Evolutionary conservation across 1,284 basidiomycete species (phyloP), one percentile per base, ranked within the genome.

Genomic region (Apiotrichum porosum): DNA sequence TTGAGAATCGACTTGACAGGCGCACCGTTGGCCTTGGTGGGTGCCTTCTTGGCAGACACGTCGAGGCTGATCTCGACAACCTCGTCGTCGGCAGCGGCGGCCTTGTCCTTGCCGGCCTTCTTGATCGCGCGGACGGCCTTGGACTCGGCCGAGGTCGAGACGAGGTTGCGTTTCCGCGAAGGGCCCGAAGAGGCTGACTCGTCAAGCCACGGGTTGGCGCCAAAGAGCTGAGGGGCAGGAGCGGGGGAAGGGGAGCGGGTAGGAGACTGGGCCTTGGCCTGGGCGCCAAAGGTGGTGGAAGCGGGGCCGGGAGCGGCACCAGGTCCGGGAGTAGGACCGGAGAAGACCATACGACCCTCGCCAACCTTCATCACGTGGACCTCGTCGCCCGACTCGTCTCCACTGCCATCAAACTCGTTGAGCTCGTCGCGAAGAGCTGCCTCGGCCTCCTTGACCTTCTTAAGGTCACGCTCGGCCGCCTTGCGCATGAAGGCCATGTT

Each of bases 401-500:
- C 70, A 12, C 60, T 39, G 12, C 67, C 67, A 44, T 66, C 68
- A 49, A 66, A 48, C 34, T 80, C 81, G 62, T 92, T 76, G 50
- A 66, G 49, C 34, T 80, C 81, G 62, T 92, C 76, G 48, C 82
- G 73, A 51, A 90, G 81, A 56, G 87, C 85, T 48, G 85, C 84
- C 12, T 80, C 81, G 55, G 81, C 79, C 47, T 77, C 78, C 49
- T 83, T 77, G 0, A 81, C 80, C 43, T 76, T 78, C 14, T 71
- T 76, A 61, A 81, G 76, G 49, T 83, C 79, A 56, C 87, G 78
- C 13, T 81, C 81, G 74, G 85, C 83, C 0, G 88, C 90, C 51
- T 91, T 85, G 68, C 86, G 83, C 92, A 95, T 95, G 72, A 95
- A 95, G 73, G 92, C 92, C 91, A 95, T 93, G 58, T 82, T 79